phyloP scores from a whole-genome alignment of 1,284 basidiomycete genomes.

The Amylostereum areolatum region DNA sequence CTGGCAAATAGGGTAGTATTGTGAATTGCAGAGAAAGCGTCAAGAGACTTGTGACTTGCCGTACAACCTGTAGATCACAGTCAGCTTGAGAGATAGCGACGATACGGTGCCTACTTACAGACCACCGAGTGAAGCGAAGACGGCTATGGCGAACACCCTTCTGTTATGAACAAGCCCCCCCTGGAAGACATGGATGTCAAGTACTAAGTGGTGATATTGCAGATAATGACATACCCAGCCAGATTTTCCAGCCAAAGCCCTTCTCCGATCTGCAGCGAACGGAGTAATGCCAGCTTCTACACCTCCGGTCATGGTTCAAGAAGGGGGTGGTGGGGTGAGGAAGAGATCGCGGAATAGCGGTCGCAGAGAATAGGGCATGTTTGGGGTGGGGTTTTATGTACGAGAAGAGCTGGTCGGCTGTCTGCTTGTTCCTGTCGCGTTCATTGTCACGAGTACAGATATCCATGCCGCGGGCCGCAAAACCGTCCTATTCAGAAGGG shows the following conservation, averaged over 20 bases:
- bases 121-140: slow-evolving; percentile 70
- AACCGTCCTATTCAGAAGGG: too few relatives aligned
- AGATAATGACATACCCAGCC: slow-evolving; percentile 49
- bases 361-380: background rate
- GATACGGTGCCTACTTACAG: slow-evolving; percentile 37
- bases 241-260: slow-evolving; percentile 52
- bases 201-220: background rate
- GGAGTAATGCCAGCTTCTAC: slow-evolving; percentile 18
- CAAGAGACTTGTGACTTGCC: too few relatives aligned
- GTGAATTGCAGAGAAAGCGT: too few relatives aligned
- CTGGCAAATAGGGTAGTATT: slow-evolving; percentile 20
- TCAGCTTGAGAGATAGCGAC: too few relatives aligned
- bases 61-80: too few relatives aligned
- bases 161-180: slow-evolving; percentile 57
- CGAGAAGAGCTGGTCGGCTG: background rate
- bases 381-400: background rate
- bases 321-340: background rate
- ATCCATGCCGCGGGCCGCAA: too few relatives aligned
- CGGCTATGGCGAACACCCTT: slow-evolving; percentile 54
- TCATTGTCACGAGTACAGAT: too few relatives aligned
- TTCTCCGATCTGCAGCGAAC: slow-evolving; percentile 39
- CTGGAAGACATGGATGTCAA: slow-evolving; percentile 24
- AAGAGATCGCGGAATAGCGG: background rate
- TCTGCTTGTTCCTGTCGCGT: background rate
- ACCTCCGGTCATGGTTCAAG: slow-evolving; percentile 33